Evolutionary conservation across 2,329 filamentous ascomycete species (phyloP).

Genomic region (Pestalotiopsis sp.): DNA sequence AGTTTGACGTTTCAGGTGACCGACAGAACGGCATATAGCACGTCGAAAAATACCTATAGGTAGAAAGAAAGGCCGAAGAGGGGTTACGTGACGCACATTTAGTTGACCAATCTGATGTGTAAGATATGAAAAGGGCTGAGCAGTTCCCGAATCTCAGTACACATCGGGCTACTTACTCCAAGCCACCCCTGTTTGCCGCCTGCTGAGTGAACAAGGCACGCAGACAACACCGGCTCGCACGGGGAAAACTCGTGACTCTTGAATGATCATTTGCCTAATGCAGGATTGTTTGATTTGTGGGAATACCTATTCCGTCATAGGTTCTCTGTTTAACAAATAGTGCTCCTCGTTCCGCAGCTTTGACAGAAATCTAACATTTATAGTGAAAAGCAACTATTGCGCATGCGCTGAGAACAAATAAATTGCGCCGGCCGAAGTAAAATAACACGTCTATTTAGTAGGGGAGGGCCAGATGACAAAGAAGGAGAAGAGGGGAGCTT

Average conservation of each 20-base stretch:
- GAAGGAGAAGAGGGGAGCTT: no score
- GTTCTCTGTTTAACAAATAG: not conserved
- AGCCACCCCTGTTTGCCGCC: not conserved
- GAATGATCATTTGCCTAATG: not conserved
- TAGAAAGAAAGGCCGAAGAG: not conserved
- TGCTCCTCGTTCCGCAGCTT: not conserved
- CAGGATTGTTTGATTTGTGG: not conserved
- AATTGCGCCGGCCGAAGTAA: no score
- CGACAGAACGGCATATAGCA: not conserved
- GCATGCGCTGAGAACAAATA: no score
- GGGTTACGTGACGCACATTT: not conserved
- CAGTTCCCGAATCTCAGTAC: not conserved
- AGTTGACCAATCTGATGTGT: not conserved
- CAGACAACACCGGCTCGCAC: not conserved
- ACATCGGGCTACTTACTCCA: not conserved
- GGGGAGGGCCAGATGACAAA: no score
- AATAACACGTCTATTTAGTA: no score
- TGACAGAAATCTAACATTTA: not conserved
- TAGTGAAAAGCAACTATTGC: no score
- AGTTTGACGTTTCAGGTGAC: not conserved
- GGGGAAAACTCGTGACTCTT: not conserved
- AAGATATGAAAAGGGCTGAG: not conserved
- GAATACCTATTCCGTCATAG: not conserved
- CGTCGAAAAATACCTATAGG: not conserved
- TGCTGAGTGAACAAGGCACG: not conserved